Evolutionary conservation across 139 green algal genomes (phyloP).

Genomic region (Raphidocelis subcapitata): DNA sequence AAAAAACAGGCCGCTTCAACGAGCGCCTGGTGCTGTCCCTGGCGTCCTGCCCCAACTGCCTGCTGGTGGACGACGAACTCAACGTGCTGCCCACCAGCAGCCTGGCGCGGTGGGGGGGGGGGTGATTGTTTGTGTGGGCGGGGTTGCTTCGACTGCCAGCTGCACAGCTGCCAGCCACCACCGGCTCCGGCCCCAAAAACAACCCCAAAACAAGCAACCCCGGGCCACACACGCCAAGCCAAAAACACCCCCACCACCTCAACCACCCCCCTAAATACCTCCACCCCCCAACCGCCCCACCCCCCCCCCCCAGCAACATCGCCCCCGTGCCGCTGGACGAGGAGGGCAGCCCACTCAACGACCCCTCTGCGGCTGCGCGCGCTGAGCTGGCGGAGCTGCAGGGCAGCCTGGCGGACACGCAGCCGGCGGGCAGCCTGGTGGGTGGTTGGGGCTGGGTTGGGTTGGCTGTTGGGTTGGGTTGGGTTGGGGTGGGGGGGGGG

Average conservation of each 20-base stretch:
- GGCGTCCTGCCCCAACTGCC: conserved; percentile 74
- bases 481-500: background rate
- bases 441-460: background rate
- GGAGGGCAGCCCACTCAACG: conserved; percentile 51
- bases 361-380: conserved; percentile 35
- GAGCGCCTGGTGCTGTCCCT: conserved; percentile 96
- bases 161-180: no score
- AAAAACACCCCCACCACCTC: background rate
- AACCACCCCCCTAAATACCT: background rate
- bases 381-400: conserved; percentile 86
- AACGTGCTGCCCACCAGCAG: conserved; percentile 95
- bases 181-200: background rate
- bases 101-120: conserved; percentile 43
- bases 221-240: background rate
- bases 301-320: no score
- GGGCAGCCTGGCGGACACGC: conserved; percentile 77
- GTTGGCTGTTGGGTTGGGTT: background rate
- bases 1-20: conserved; percentile 85
- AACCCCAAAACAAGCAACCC: background rate
- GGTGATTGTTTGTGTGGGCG: background rate
- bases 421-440: conserved; percentile 37
- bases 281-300: no score
- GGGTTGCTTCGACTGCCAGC: no score
- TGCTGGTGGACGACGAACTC: conserved; percentile 98
- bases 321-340: conserved; percentile 52